phyloP scores from a whole-genome alignment of 2,329 filamentous ascomycete species.

The Epichloe scottii region DNA sequence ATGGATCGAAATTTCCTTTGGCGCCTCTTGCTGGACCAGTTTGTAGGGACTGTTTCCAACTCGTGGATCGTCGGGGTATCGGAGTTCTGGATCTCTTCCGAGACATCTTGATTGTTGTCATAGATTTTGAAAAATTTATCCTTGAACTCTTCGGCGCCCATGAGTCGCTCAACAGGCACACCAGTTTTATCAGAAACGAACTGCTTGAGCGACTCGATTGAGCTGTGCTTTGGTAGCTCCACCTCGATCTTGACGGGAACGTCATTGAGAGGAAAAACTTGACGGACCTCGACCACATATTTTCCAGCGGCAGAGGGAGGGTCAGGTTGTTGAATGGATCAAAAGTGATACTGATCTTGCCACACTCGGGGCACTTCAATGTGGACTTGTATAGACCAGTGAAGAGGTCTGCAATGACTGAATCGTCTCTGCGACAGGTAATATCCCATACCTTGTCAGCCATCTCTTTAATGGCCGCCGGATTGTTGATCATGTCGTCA shows the following conservation, averaged over 20 bases:
- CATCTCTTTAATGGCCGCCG: conserved; percentile 67
- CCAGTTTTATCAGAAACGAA: conserved; percentile 56
- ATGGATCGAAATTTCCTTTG: conserved; percentile 38
- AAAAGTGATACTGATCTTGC: conserved; percentile 96
- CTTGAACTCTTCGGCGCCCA: conserved; percentile 73
- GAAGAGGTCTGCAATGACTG: conserved; percentile 88
- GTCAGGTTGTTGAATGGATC: conserved; percentile 95
- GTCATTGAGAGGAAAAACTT: conserved; percentile 64
- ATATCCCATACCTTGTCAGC: conserved; percentile 85
- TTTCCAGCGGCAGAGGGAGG: conserved; percentile 77
- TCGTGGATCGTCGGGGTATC: conserved; percentile 62
- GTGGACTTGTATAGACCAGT: conserved; percentile 98
- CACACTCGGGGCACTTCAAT: conserved; percentile 77
- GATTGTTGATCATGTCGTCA: conserved; percentile 84
- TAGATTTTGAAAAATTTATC: conserved; percentile 80
- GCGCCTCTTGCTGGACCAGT: conserved; percentile 47
- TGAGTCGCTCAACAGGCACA: conserved; percentile 52
- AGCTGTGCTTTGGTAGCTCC: conserved; percentile 67
- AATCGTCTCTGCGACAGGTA: conserved; percentile 85
- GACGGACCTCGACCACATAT: conserved; percentile 62
- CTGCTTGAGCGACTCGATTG: conserved; percentile 55
- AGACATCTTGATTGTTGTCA: conserved; percentile 52
- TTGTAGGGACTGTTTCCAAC: conserved; percentile 66
- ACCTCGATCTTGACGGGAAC: conserved; percentile 59
- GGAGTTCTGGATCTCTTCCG: conserved; percentile 58